A percentile compares a stretch with the other conserved stretches of the same genome.
phyloP scores from a whole-genome alignment of 768 basidiomycete genomes.

The Kwoniella dendrophila region DNA sequence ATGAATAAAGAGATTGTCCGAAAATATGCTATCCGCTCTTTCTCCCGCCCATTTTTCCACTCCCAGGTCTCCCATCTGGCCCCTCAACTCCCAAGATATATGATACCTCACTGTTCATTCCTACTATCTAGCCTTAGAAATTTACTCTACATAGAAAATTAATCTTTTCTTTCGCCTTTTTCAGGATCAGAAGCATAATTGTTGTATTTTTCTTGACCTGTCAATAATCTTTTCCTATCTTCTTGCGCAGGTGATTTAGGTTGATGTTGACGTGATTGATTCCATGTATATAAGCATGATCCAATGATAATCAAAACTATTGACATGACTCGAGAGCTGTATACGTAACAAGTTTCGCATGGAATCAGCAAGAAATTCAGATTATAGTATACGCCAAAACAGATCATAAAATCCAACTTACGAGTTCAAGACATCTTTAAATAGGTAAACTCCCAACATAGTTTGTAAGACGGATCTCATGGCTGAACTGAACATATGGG shows the following conservation, averaged over 20 bases:
- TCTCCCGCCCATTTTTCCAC: too few relatives aligned
- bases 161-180: constrained; percentile 17
- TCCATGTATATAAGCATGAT: constrained; percentile 29
- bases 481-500: constrained; percentile 67
- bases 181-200: constrained; percentile 15
- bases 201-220: constrained; percentile 11
- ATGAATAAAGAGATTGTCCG: too few relatives aligned
- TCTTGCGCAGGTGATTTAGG: constrained; percentile 6
- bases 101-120: too few relatives aligned
- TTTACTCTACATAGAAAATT: background rate
- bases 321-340: constrained; percentile 33
- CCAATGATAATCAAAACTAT: constrained; percentile 31
- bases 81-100: too few relatives aligned
- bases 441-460: constrained; percentile 32
- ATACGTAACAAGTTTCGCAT: background rate
- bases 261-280: constrained; percentile 18
- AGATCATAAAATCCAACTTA: constrained; percentile 10
- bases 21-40: too few relatives aligned
- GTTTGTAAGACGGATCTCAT: constrained; percentile 37
- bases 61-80: too few relatives aligned
- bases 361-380: background rate
- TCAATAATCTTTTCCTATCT: constrained; percentile 14
- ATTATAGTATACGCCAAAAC: background rate
- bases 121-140: too few relatives aligned
- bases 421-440: constrained; percentile 34